Base-by-base conservation (phyloP, 306 rosid species). In the Lathyrus oleraceus region DNA sequence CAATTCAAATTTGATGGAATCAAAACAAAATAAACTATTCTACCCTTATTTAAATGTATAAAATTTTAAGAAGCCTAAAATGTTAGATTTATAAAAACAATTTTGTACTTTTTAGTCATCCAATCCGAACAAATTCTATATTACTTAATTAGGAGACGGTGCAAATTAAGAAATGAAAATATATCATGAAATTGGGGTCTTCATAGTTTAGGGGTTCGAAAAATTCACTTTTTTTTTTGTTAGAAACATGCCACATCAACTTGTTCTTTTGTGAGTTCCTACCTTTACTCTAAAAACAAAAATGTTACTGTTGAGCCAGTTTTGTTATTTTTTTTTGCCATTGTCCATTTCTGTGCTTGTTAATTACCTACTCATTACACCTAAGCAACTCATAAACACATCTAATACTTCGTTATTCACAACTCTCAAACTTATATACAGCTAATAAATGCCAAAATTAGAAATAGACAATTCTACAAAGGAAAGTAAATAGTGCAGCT, bases 271-370 rank as follows among this genome's bases (percentile, higher is more conserved):
- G 9, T 17, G 59, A 54, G 61, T 54, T 54, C 25, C 10, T 56
- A 56, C 38, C 38, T 56, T 12, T 57, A 27, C 39, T 14, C 19
- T 27, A 5, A 57, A 53, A 57, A 57, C 60, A 53, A 53, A 51
- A 69, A 25, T 42, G 57, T 65, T 52, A 58, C 68, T 67, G 27
- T 65, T 75, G 49, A 62, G 15, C 74, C 32, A 28, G 79, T 57
- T 79, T 83, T 79, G 83, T 84, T 83, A 76, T 81, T 87, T 87
- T 83, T 83, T 87, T 76, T 78, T 79, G 53, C 61, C 63, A 47
- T 82, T 69, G 70, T 76, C 71, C 83, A 76, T 76, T 67, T 78
- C 36, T 79, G 36, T 64, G 81, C 82, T 79, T 65, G 80, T 87
- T 83, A 79, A 73, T 80, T 74, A 49, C 90, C 76, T 78, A 71